A percentile compares a stretch with the other conserved stretches of the same genome.
phyloP scores from a whole-genome alignment of 768 basidiomycete species.

The Strobilomyces dryophilus region DNA sequence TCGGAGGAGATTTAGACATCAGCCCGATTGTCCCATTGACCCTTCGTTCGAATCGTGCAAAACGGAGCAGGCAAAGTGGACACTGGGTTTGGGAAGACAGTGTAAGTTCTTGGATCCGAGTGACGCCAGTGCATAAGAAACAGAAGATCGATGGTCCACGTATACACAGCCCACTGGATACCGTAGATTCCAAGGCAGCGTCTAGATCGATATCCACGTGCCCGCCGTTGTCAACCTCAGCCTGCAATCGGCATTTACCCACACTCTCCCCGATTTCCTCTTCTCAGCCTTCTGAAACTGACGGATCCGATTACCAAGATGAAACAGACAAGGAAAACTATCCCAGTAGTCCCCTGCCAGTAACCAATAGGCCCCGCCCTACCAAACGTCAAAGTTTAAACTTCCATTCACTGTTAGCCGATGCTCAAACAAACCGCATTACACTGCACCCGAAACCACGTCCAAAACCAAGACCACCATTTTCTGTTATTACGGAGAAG shows the following conservation, averaged over 20 bases:
- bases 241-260: not conserved
- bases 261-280: conserved; percentile 11
- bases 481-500: conserved; percentile 17
- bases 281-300: conserved; percentile 10
- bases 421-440: conserved; percentile 36
- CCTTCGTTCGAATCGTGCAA: not conserved
- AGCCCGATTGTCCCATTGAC: conserved; percentile 17
- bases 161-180: not conserved
- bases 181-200: not conserved
- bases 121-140: conserved; percentile 31
- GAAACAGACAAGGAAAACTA: conserved; percentile 22
- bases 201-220: not conserved
- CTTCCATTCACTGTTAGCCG: conserved; percentile 38
- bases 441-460: conserved; percentile 29
- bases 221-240: not conserved
- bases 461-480: not conserved
- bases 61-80: conserved; percentile 18
- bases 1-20: conserved; percentile 24
- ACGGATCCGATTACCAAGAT: conserved; percentile 21
- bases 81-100: conserved; percentile 49
- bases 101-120: conserved; percentile 42
- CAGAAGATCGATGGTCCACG: conserved; percentile 8
- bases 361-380: conserved; percentile 6
- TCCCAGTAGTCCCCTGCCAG: conserved; percentile 3
- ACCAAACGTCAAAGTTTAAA: conserved; percentile 24